Evolutionary conservation across 1,284 basidiomycete species (phyloP).

Genomic region (Grifola frondosa): DNA sequence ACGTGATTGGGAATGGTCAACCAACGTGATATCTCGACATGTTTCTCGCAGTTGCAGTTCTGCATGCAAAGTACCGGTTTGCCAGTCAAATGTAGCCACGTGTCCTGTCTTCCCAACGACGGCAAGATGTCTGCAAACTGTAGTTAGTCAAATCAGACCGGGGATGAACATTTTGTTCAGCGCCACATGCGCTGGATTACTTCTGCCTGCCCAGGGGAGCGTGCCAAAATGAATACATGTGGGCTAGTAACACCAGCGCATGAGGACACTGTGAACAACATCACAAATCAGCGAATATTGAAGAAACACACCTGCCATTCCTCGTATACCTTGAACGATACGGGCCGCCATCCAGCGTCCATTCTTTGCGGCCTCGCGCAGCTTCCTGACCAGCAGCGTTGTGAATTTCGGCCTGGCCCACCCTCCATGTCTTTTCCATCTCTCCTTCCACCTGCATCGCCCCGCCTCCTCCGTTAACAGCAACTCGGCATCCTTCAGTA

Average conservation of each 20-base stretch:
- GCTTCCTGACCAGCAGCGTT: conserved; percentile 71
- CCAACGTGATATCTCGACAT: conserved; percentile 86
- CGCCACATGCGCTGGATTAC: no score
- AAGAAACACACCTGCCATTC: conserved; percentile 75
- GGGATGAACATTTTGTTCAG: no score
- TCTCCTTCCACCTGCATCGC: conserved; percentile 69
- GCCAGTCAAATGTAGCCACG: conserved; percentile 96
- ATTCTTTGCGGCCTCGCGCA: conserved; percentile 75
- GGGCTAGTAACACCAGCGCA: no score
- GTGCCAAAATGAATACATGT: no score
- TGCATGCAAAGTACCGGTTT: conserved; percentile 81
- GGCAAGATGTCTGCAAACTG: conserved; percentile 67
- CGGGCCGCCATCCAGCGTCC: conserved; percentile 86
- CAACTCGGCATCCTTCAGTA: conserved; percentile 66
- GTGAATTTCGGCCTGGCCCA: conserved; percentile 80
- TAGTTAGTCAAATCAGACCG: not conserved
- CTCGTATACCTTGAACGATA: conserved; percentile 83
- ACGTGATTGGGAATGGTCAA: conserved; percentile 9
- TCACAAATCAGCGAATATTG: not conserved
- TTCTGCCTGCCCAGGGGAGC: no score
- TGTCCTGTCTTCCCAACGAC: conserved; percentile 84
- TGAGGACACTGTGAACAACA: not conserved
- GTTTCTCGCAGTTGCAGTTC: conserved; percentile 92
- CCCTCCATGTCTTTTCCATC: conserved; percentile 88
- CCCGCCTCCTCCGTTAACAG: conserved; percentile 68